Percentiles rank a stretch among this genome's conserved stretches.
phyloP scores from a whole-genome alignment of 345 rosid genomes.

The Salix udensis region DNA sequence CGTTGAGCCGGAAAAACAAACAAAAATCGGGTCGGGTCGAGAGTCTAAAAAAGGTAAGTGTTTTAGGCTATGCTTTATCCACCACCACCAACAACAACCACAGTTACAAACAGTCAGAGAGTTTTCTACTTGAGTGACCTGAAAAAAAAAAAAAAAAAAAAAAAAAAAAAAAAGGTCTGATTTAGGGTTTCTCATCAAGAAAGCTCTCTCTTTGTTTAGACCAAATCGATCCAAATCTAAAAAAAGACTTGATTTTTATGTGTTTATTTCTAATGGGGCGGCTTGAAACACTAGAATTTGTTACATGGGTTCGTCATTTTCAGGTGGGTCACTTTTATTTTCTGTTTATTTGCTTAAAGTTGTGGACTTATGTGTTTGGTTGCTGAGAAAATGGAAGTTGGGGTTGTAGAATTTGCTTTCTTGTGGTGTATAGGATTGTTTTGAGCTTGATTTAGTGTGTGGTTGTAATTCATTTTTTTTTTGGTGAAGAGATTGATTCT shows the following conservation, averaged over 20 bases:
- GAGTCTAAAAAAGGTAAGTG: constrained; percentile 12
- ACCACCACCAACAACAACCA: background rate
- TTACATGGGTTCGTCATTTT: constrained; percentile 42
- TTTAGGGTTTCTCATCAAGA: constrained; percentile 28
- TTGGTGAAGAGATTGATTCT: background rate
- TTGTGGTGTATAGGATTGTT: background rate
- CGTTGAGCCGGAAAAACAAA: no score
- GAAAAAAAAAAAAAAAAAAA: no score
- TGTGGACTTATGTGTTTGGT: constrained; percentile 10
- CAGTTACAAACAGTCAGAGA: constrained; percentile 12
- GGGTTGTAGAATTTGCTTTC: background rate
- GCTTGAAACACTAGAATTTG: background rate
- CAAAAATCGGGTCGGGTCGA: constrained; percentile 17
- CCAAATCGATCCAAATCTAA: constrained; percentile 9
- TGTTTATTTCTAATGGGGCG: background rate
- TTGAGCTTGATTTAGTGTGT: background rate
- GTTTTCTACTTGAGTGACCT: constrained; percentile 19
- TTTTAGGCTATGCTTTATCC: constrained; percentile 19
- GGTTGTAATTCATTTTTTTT: background rate
- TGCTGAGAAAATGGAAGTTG: constrained; percentile 6
- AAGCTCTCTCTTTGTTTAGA: background rate
- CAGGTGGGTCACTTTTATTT: constrained; percentile 32
- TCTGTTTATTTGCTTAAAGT: background rate
- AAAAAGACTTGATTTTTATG: background rate
- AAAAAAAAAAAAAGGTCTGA: background rate